Evolutionary conservation across 116 monocot species (phyloP).

Genomic region (Iris pallida): DNA sequence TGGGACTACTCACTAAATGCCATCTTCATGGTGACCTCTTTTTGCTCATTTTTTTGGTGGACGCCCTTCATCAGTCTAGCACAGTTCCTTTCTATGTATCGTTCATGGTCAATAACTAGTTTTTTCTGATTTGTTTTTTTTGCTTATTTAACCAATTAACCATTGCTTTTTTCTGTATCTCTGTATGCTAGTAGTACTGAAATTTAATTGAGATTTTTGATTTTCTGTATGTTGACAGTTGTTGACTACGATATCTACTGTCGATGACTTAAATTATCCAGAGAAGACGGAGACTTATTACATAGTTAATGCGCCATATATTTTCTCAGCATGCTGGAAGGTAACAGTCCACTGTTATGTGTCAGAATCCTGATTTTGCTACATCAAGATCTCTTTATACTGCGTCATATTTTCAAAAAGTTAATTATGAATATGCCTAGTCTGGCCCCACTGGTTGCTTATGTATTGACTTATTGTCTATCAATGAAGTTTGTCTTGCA

Average conservation of each 20-base stretch:
- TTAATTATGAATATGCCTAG: too few relatives aligned
- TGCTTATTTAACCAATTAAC: not conserved
- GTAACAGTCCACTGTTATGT: constrained; percentile 16
- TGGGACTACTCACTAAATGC: too few relatives aligned
- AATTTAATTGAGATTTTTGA: not conserved
- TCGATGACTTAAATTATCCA: constrained; percentile 90
- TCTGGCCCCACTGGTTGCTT: too few relatives aligned
- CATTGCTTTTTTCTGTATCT: not conserved
- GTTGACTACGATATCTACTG: constrained; percentile 75
- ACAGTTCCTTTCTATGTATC: too few relatives aligned
- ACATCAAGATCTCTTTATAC: too few relatives aligned
- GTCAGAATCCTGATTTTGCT: not conserved
- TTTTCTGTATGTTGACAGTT: constrained; percentile 29
- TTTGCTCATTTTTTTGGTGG: too few relatives aligned
- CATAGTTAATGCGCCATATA: constrained; percentile 84
- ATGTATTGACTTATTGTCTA: too few relatives aligned
- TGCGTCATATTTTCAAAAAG: too few relatives aligned
- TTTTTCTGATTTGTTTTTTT: not conserved
- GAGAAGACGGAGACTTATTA: constrained; percentile 95
- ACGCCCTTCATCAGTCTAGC: too few relatives aligned
- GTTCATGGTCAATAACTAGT: too few relatives aligned
- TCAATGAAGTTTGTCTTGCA: not conserved
- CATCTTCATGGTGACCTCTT: too few relatives aligned
- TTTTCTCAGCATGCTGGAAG: constrained; percentile 97
- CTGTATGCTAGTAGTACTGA: not conserved